Conservation (phyloP, 2,329 filamentous ascomycete genomes). For the Fusarium sp. region DNA sequence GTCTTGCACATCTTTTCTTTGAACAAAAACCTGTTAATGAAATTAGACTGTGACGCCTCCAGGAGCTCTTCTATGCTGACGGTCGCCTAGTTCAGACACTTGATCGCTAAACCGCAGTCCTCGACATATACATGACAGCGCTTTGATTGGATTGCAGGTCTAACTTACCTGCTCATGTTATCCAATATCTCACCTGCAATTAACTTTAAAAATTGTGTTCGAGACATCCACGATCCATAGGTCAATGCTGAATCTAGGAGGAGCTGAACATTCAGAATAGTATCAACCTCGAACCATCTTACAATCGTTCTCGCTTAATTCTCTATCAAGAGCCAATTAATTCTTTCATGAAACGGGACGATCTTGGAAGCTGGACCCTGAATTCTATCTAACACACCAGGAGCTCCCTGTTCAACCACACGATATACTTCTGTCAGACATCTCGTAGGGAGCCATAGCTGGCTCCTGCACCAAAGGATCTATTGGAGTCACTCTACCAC, state of each 20-base stretch:
- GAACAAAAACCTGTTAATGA: too few relatives aligned
- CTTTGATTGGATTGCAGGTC: neutral
- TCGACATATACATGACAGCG: slow-evolving; percentile 3
- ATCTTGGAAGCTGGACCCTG: slow-evolving; percentile 6
- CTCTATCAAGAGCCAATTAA: neutral
- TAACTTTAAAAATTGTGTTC: neutral
- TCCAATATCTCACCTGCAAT: neutral
- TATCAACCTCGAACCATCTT: neutral
- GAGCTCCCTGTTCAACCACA: slow-evolving; percentile 24
- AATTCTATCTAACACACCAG: slow-evolving; percentile 16
- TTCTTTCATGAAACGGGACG: neutral
- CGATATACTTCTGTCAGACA: slow-evolving; percentile 1
- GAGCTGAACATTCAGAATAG: neutral
- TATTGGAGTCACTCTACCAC: slow-evolving; percentile 34
- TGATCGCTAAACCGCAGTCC: neutral
- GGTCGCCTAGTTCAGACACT: neutral
- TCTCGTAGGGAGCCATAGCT: slow-evolving; percentile 27
- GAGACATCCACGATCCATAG: neutral
- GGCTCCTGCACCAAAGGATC: slow-evolving; percentile 15
- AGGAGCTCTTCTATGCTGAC: neutral
- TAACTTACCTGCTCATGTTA: neutral
- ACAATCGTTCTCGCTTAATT: slow-evolving; percentile 3
- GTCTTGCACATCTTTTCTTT: neutral
- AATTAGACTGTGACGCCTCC: neutral
- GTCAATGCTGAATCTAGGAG: slow-evolving; percentile 6